phyloP scores from a whole-genome alignment of 108 stramenopile genomes.

The Pelagomonas calceolata region DNA sequence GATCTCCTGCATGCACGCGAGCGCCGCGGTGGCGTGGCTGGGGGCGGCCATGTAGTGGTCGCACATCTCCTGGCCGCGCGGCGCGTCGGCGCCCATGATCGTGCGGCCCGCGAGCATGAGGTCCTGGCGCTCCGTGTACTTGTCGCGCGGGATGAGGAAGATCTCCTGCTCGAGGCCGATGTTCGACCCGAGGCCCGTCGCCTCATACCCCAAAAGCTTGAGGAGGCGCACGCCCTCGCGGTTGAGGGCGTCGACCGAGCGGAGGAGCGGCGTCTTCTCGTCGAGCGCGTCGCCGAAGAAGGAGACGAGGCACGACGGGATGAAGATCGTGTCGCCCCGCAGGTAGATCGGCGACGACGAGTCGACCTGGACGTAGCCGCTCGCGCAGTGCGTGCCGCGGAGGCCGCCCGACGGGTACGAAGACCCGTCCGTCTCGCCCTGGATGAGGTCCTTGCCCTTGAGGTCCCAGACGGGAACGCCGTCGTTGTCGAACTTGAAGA shows the following conservation, averaged over 20 bases:
- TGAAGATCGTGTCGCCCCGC: slow-evolving; percentile 83
- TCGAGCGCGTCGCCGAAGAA: slow-evolving; percentile 86
- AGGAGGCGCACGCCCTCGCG: slow-evolving; percentile 68
- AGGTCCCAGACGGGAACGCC: slow-evolving; percentile 73
- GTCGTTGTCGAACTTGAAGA: slow-evolving; percentile 71
- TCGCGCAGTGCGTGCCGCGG: slow-evolving; percentile 79
- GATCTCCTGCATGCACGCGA: slow-evolving; percentile 83
- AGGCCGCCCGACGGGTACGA: slow-evolving; percentile 90
- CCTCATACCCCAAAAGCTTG: slow-evolving; percentile 48
- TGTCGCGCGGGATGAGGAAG: slow-evolving; percentile 81
- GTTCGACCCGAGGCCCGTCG: slow-evolving; percentile 51
- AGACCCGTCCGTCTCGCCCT: slow-evolving; percentile 87
- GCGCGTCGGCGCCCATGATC: slow-evolving; percentile 77
- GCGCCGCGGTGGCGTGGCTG: slow-evolving; percentile 58
- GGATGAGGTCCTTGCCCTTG: slow-evolving; percentile 77
- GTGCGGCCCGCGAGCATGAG: slow-evolving; percentile 82
- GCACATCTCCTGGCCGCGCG: slow-evolving; percentile 87
- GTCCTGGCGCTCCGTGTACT: slow-evolving; percentile 80
- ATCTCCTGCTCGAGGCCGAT: slow-evolving; percentile 94
- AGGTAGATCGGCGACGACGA: slow-evolving; percentile 75
- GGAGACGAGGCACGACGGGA: slow-evolving; percentile 73
- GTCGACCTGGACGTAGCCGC: slow-evolving; percentile 80
- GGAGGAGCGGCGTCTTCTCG: slow-evolving; percentile 88
- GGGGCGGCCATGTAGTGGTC: slow-evolving; percentile 88
- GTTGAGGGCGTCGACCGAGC: slow-evolving; percentile 74